phyloP scores from a whole-genome alignment of 257 asterid genomes.

The Fraxinus anomala region DNA sequence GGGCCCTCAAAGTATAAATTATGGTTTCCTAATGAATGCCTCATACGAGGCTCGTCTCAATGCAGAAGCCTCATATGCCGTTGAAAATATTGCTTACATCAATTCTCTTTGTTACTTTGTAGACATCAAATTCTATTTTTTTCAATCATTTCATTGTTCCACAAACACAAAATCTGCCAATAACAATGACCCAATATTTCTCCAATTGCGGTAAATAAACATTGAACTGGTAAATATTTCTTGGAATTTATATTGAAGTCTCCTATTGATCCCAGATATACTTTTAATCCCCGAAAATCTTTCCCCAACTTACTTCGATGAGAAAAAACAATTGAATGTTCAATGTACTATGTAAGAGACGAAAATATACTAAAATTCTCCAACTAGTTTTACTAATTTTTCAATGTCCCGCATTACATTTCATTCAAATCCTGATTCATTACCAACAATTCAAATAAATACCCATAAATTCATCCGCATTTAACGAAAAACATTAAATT shows the following conservation, averaged over 20 bases:
- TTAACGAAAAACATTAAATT: background rate
- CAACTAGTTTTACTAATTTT: background rate
- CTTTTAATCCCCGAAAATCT: background rate
- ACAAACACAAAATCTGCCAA: background rate
- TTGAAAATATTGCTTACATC: background rate
- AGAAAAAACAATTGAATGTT: background rate
- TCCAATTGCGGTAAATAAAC: background rate
- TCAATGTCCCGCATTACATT: background rate
- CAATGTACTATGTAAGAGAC: background rate
- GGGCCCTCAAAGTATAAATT: background rate
- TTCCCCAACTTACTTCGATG: background rate
- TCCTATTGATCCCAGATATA: background rate
- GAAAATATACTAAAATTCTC: too few relatives aligned
- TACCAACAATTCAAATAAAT: background rate
- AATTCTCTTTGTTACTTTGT: background rate
- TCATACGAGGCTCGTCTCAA: background rate
- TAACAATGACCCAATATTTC: background rate
- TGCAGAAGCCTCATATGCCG: background rate
- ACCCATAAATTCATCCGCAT: slow-evolving; percentile 14
- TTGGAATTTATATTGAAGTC: background rate
- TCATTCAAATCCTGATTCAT: background rate
- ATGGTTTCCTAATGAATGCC: background rate
- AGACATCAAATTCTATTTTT: background rate
- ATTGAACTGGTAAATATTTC: background rate
- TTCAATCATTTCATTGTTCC: background rate